Evolutionary conservation across 306 rosid genomes (phyloP).

Genomic region (Rosa chinensis): DNA sequence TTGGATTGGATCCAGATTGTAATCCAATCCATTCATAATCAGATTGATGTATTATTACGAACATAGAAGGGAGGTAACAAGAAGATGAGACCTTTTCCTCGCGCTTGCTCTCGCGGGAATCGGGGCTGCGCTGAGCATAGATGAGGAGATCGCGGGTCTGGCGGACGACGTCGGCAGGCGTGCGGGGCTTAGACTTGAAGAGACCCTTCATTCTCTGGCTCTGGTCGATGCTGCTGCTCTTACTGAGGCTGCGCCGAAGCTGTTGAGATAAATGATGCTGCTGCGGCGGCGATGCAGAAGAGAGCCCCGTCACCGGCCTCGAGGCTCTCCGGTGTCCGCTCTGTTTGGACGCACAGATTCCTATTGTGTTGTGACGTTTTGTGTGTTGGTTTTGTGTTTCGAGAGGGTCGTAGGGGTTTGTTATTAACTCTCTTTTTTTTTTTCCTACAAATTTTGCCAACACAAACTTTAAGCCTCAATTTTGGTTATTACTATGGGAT

Average conservation of each 20-base stretch:
- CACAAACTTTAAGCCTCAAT: background rate
- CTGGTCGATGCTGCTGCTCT: constrained; percentile 8
- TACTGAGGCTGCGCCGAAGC: background rate
- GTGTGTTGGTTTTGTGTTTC: background rate
- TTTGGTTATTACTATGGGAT: background rate
- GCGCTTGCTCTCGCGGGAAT: constrained; percentile 74
- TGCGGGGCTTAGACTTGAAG: constrained; percentile 93
- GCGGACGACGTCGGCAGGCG: constrained; percentile 80
- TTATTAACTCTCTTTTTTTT: background rate
- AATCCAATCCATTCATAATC: background rate
- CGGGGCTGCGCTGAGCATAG: constrained; percentile 45
- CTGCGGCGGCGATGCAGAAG: background rate
- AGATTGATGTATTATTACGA: background rate
- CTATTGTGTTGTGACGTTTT: constrained; percentile 28
- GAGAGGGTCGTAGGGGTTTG: background rate
- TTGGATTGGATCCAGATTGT: background rate
- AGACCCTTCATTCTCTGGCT: constrained; percentile 71
- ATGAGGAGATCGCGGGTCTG: constrained; percentile 88
- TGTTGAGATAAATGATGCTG: background rate
- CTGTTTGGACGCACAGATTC: constrained; percentile 36
- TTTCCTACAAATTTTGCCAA: background rate
- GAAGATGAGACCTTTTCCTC: constrained; percentile 70
- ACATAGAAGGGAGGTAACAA: background rate
- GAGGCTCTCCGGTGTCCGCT: constrained; percentile 39
- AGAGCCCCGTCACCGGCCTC: constrained; percentile 33